A percentile compares a stretch with the other conserved stretches of the same genome.
These are phyloP conservation scores for Leccinum uliginosum DNA, from an alignment of 768 basidiomycete genomes.

Conservation along the genomic window DNA sequence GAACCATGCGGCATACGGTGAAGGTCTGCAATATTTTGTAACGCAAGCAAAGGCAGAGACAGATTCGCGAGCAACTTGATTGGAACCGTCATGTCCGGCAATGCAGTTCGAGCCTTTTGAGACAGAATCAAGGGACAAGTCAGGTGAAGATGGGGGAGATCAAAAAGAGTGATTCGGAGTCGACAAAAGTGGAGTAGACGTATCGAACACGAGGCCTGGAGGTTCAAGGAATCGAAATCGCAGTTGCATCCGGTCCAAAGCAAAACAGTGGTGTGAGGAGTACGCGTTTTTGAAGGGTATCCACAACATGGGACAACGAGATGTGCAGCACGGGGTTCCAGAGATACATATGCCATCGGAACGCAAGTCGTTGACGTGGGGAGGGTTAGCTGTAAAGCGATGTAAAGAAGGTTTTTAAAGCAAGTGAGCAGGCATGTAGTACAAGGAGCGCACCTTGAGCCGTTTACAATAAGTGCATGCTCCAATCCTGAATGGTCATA, in stretches of 20 bases:
- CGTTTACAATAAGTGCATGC: conserved; percentile 86
- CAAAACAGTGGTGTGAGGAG: conserved; percentile 1
- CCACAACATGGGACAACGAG: conserved; percentile 10
- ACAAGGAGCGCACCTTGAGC: conserved; percentile 60
- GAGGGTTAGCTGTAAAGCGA: conserved; percentile 12
- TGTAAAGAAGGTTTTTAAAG: conserved; percentile 18
- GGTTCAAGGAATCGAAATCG: conserved; percentile 19
- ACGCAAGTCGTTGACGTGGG: not conserved
- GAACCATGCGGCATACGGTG: too few species aligned
- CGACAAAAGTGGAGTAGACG: conserved; percentile 5
- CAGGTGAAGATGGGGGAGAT: not conserved
- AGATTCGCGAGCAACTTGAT: conserved; percentile 73
- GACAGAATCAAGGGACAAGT: not conserved
- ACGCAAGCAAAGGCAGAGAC: too few species aligned
- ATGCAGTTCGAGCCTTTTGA: conserved; percentile 41
- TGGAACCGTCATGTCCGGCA: conserved; percentile 72
- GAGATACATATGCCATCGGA: conserved; percentile 16
- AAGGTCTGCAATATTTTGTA: too few species aligned
- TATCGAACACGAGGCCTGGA: conserved; percentile 26
- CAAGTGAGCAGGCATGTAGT: conserved; percentile 1
- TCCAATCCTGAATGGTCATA: conserved; percentile 50
- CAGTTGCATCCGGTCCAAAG: conserved; percentile 17
- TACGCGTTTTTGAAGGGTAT: not conserved
- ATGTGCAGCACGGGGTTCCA: conserved; percentile 14
- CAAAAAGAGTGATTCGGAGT: not conserved